These are phyloP conservation scores for Colletotrichum sp. DNA, from an alignment of 2,329 filamentous ascomycete genomes.

Conservation along the genomic window DNA sequence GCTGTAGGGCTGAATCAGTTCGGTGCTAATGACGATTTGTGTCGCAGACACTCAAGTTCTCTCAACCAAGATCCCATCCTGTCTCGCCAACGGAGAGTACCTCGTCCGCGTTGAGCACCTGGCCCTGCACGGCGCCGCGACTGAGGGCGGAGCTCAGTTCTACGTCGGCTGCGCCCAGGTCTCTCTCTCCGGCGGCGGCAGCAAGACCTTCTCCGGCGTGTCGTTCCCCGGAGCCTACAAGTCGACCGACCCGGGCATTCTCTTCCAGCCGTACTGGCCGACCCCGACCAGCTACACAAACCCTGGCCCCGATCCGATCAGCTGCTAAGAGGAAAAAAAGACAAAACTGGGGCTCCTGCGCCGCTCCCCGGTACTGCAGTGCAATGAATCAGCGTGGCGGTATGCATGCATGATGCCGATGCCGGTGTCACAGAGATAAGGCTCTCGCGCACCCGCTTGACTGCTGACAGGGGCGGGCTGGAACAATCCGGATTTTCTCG, in stretches of 20 bases:
- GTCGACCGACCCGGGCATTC: slow-evolving; percentile 43
- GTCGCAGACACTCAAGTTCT: background rate
- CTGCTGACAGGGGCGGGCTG: background rate
- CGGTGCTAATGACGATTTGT: background rate
- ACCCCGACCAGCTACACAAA: slow-evolving; percentile 40
- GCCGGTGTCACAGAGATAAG: background rate
- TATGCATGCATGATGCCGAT: background rate
- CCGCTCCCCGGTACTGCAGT: background rate
- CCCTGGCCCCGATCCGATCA: slow-evolving; percentile 22
- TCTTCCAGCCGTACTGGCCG: slow-evolving; percentile 49
- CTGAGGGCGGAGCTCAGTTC: slow-evolving; percentile 48
- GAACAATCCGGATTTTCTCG: background rate
- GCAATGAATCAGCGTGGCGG: background rate
- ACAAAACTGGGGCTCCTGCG: background rate
- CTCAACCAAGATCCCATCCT: slow-evolving; percentile 8
- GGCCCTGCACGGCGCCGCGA: slow-evolving; percentile 47
- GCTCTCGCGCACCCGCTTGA: background rate
- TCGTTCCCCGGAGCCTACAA: slow-evolving; percentile 47
- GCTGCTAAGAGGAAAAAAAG: slow-evolving; percentile 14
- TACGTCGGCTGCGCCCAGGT: slow-evolving; percentile 48
- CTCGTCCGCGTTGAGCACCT: slow-evolving; percentile 55
- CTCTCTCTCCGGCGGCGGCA: slow-evolving; percentile 46
- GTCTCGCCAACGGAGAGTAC: slow-evolving; percentile 43
- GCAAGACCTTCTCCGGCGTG: slow-evolving; percentile 35
- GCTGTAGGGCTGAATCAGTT: slow-evolving; percentile 10